These are phyloP conservation scores for Lichenothelia convexa DNA, from an alignment of 495 filamentous ascomycete species.

Conservation along the genomic window DNA sequence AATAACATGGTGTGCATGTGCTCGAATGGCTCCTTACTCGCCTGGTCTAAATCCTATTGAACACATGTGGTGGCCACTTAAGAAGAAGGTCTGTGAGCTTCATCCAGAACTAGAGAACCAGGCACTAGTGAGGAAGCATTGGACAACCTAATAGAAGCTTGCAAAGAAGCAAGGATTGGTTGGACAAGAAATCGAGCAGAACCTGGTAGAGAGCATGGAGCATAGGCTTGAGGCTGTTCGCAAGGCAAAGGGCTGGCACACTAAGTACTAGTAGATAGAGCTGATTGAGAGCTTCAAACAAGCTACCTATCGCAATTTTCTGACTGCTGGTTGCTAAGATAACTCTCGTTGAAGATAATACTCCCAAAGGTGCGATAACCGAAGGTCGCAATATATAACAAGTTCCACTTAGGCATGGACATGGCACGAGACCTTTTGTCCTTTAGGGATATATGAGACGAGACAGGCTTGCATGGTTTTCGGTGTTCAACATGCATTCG, in stretches of 20 bases:
- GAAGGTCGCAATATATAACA: too few relatives aligned
- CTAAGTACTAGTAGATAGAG: constrained; percentile 1
- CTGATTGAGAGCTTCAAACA: too few relatives aligned
- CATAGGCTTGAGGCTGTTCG: neutral
- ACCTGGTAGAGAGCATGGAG: neutral
- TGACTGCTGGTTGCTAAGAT: too few relatives aligned
- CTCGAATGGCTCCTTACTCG: constrained; percentile 7
- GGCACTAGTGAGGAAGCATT: neutral
- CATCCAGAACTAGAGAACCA: constrained; percentile 2
- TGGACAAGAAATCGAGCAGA: neutral
- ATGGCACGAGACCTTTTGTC: too few relatives aligned
- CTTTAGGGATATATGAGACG: too few relatives aligned
- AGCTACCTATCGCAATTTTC: too few relatives aligned
- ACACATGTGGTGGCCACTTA: constrained; percentile 3
- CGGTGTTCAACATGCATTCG: too few relatives aligned
- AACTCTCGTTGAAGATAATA: too few relatives aligned
- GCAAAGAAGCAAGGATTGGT: neutral
- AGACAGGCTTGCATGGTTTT: too few relatives aligned
- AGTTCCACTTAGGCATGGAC: too few relatives aligned
- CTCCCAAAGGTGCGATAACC: too few relatives aligned
- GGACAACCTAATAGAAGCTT: neutral
- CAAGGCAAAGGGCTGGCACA: neutral
- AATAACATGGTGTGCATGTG: constrained; percentile 1
- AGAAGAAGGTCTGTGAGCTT: constrained; percentile 2
- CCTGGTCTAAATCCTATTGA: constrained; percentile 7